Conservation (phyloP, 1,139 yeast species). For the Sugiyamaella japonica region DNA sequence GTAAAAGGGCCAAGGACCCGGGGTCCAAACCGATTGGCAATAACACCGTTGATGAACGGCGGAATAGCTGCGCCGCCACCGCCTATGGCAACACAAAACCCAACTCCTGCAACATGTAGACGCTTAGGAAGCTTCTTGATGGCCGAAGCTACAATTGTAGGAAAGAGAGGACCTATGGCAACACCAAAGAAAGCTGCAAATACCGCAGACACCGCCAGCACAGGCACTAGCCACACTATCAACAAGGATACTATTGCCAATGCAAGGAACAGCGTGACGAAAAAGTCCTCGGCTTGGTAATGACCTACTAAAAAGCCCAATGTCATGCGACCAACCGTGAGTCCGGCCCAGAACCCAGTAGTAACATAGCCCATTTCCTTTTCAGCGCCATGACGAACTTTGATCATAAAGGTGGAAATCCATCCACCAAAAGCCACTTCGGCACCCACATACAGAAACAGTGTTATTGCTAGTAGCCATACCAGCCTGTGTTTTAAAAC, state of each 20-base stretch:
- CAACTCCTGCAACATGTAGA: conserved; percentile 65
- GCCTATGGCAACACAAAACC: conserved; percentile 73
- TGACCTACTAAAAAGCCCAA: conserved; percentile 41
- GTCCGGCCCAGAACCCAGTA: conserved; percentile 72
- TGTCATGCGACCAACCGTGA: conserved; percentile 58
- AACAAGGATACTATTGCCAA: conserved; percentile 27
- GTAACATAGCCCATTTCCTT: conserved; percentile 59
- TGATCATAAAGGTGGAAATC: conserved; percentile 63
- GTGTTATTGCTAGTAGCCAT: conserved; percentile 57
- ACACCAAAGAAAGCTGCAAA: conserved; percentile 58
- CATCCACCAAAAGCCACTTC: conserved; percentile 72
- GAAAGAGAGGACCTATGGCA: conserved; percentile 76
- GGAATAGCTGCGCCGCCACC: conserved; percentile 69
- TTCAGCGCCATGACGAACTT: conserved; percentile 52
- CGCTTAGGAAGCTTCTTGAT: conserved; percentile 59
- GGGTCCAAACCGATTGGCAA: conserved; percentile 27
- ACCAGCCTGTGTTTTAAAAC: conserved; percentile 55
- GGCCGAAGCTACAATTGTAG: conserved; percentile 67
- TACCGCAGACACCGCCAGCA: conserved; percentile 32
- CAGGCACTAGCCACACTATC: conserved; percentile 32
- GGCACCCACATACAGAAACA: conserved; percentile 63
- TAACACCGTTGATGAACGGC: conserved; percentile 34
- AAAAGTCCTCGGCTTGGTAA: conserved; percentile 27
- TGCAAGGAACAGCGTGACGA: conserved; percentile 25
- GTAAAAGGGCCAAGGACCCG: conserved; percentile 20